phyloP scores from a whole-genome alignment of 805 yeast species.

The Hanseniaspora occidentalis region DNA sequence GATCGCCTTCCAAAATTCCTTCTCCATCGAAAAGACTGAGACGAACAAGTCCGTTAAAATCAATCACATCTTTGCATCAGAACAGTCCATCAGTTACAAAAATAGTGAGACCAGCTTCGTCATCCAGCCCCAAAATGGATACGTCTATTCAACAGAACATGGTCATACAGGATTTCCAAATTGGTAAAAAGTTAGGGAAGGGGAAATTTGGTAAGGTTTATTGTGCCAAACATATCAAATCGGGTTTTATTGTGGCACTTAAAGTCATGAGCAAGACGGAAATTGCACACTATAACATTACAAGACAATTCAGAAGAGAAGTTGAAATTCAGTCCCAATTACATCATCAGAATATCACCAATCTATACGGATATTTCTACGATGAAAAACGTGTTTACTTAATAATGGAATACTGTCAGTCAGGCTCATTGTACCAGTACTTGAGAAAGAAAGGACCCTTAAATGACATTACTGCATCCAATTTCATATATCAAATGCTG shows the following conservation, averaged over 20 bases:
- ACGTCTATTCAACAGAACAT: background rate
- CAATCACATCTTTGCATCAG: too few relatives aligned
- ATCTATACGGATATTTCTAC: slow-evolving; percentile 74
- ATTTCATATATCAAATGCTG: slow-evolving; percentile 74
- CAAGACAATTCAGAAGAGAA: slow-evolving; percentile 78
- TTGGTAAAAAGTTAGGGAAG: slow-evolving; percentile 79
- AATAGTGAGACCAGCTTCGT: background rate
- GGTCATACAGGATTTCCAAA: slow-evolving; percentile 50
- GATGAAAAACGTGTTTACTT: slow-evolving; percentile 72
- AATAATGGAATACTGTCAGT: slow-evolving; percentile 69
- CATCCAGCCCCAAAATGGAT: too few relatives aligned
- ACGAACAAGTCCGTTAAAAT: too few relatives aligned
- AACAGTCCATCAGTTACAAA: background rate
- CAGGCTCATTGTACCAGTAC: slow-evolving; percentile 77
- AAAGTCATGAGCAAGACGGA: slow-evolving; percentile 86
- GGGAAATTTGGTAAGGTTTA: slow-evolving; percentile 92
- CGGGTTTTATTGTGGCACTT: slow-evolving; percentile 78
- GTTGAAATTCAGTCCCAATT: slow-evolving; percentile 80
- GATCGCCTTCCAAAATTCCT: too few relatives aligned
- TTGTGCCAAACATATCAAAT: slow-evolving; percentile 63
- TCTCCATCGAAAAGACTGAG: too few relatives aligned
- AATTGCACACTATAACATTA: slow-evolving; percentile 59
- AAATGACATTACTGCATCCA: slow-evolving; percentile 60
- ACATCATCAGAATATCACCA: slow-evolving; percentile 67
- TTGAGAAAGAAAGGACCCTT: slow-evolving; percentile 54